Percentiles rank a stretch among this genome's conserved stretches.
Evolutionary conservation across 352 stramenopile species (phyloP).

Genomic region (Phytophthora kernoviae): DNA sequence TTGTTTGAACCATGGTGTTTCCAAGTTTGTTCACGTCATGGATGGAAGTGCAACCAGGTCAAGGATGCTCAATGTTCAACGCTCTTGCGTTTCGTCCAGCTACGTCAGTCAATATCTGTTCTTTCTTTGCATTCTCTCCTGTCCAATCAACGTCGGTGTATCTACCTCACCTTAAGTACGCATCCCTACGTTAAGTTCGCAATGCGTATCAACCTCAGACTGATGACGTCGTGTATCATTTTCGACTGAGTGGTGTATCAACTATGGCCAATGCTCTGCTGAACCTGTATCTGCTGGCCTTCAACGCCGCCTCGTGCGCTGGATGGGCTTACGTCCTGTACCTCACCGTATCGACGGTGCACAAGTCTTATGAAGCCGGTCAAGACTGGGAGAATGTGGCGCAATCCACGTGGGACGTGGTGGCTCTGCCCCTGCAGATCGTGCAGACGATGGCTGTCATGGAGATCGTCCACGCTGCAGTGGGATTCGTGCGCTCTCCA

Average conservation of each 20-base stretch:
- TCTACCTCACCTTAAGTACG: not conserved
- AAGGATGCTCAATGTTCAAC: conserved; percentile 11
- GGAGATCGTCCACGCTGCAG: conserved; percentile 95
- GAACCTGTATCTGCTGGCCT: conserved; percentile 76
- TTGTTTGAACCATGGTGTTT: too few species aligned
- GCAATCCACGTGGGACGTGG: conserved; percentile 55
- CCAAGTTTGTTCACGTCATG: too few species aligned
- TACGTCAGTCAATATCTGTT: conserved; percentile 8
- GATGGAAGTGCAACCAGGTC: not conserved
- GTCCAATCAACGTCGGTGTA: conserved; percentile 2
- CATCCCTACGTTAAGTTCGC: not conserved
- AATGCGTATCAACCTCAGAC: conserved; percentile 22
- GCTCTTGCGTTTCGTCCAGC: conserved; percentile 12
- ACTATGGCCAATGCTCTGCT: conserved; percentile 70
- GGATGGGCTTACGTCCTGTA: conserved; percentile 81
- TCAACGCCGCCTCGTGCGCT: conserved; percentile 68
- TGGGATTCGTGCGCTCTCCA: conserved; percentile 96
- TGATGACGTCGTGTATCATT: conserved; percentile 21
- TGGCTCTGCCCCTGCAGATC: conserved; percentile 67
- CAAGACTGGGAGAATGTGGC: conserved; percentile 60
- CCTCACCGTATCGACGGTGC: conserved; percentile 59
- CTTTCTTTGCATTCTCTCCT: not conserved
- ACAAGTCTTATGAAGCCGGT: conserved; percentile 41
- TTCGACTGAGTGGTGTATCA: conserved; percentile 15
- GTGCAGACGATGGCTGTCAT: conserved; percentile 95